Base-by-base conservation (phyloP, 2,329 filamentous ascomycete species). In the Bipolaris sorokiniana region DNA sequence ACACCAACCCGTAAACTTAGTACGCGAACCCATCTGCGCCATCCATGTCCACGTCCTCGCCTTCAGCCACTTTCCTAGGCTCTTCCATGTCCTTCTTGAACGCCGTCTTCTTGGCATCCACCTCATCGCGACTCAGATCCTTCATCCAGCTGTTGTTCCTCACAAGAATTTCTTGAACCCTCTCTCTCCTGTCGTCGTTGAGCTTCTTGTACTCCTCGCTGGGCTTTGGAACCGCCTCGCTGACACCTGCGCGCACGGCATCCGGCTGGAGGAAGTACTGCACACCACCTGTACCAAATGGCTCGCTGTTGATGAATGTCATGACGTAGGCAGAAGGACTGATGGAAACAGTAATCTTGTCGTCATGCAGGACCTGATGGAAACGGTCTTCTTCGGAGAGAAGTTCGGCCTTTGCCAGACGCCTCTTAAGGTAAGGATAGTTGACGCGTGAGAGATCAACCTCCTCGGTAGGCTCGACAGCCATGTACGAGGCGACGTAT, bases 401-500 rank as follows among this genome's bases (percentile, higher is more conserved):
- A 31, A 74, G 75, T 48, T 78, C 73, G 15, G 58, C 60, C 52
- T 76, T 76, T 3, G 72, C 64, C 22, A 75, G 63, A 45, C 74
- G 75, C 48, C 79, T 73, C 62, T 77, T 80, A 44, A 81, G 71
- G 56, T 79, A 77, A 0, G 80, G 79, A 9, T 74, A 68, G 26
- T 67, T 62, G n/a, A 81, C 69, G 13, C 65, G 64, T 28, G 58
- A 61, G 46, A 59, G 54, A 46, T 72, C 67, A 9, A 82, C 71
- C 41, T 77, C 76, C 51, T 80, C 82, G 0, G 95, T 99, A 1
- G 91, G 90, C 70, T 97, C 92, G 22, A 93, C 85, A 62, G 92
- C 91, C 65, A 92, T 90, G 76, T 90, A 98, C 0, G 93, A 92
- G 16, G 94, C 93, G 55, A 97, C 91, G 74, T 99, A 99, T 79